Evolutionary conservation across 805 yeast species (phyloP), one percentile per base, ranked within the genome.

Genomic region (Candida maltosa): DNA sequence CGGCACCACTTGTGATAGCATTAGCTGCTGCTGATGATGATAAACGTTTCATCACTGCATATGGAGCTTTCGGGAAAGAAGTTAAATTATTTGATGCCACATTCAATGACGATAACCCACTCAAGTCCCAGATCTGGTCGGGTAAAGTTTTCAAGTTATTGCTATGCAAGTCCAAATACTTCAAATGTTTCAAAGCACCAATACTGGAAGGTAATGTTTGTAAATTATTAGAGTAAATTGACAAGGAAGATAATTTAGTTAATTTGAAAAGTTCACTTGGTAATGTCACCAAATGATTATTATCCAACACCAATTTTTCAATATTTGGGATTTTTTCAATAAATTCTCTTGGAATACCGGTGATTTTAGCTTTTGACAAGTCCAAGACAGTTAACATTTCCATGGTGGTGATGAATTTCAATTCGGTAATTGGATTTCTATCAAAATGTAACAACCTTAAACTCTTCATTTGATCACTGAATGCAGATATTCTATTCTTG

Each of bases 381-480:
- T 87, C 87, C 32, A 93, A 67, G 12, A 79, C 76, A 2, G 87
- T 80, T 54, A 88, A 66, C 42, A 76, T 71, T 8, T 70, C 66
- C 55, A 86, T 75, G 16, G 70, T 56, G 22, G 75, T 76, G 24
- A 60, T 62, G 42, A 80, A 73, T 19, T 66, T 66, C 43, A 86
- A 70, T 38, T 75, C 71, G 0, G 96, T 87, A 37, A 88, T 76
- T 4, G 96, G 97, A 54, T 88, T 89, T 52, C 83, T 76, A 52
- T 84, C 88, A 31, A 88, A 65, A 50, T 82, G 84, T 26, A 89
- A 66, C 11, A 82, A 73, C 49, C 83, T 75, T 47, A 89, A 62
- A 34, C 74, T 74, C 21, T 75, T 74, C 49, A 86, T 73, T 31
- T 72, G 62, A 51, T 78, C 82, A 37, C 76, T 75, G 52, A 86